These are phyloP conservation scores for Geoglossum glabrum DNA, from an alignment of 495 filamentous ascomycete genomes.

Conservation along the genomic window DNA sequence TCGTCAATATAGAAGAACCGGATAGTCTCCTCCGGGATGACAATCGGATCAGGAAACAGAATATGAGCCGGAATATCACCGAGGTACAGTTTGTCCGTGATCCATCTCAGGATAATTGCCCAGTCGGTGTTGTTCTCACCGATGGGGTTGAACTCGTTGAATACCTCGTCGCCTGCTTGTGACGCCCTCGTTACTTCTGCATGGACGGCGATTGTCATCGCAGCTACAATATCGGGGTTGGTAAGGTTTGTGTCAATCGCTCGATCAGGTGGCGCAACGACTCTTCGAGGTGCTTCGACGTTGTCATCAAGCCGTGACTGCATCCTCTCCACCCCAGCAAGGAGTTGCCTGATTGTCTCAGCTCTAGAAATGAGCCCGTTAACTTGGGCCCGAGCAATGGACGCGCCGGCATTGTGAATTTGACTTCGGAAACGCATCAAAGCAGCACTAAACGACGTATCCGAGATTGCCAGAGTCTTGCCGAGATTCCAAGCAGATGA, in stretches of 20 bases:
- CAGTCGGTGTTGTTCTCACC: conserved; percentile 21
- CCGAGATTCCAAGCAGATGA: conserved; percentile 28
- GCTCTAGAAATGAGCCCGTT: background rate
- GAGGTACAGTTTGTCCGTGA: conserved; percentile 21
- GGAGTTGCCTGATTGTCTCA: too few relatives aligned
- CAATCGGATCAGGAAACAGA: conserved; percentile 20
- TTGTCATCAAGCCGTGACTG: too few relatives aligned
- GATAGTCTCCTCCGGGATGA: conserved; percentile 21
- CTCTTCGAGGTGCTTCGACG: too few relatives aligned
- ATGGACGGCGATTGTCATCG: background rate
- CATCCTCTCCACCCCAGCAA: too few relatives aligned
- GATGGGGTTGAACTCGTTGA: conserved; percentile 17
- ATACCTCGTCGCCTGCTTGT: conserved; percentile 6
- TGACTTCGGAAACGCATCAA: conserved; percentile 12
- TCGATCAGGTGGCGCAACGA: too few relatives aligned
- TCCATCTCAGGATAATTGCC: conserved; percentile 18
- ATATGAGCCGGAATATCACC: conserved; percentile 20
- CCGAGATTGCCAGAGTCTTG: conserved; percentile 16
- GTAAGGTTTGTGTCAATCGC: too few relatives aligned
- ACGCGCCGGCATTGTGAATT: background rate
- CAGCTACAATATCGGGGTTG: background rate
- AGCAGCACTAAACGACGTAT: conserved; percentile 13
- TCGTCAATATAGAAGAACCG: conserved; percentile 29
- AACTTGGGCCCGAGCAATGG: background rate
- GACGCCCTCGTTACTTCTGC: too few relatives aligned